Conservation (phyloP, 176 grass and related monocot genomes). For the Poa pratensis region DNA sequence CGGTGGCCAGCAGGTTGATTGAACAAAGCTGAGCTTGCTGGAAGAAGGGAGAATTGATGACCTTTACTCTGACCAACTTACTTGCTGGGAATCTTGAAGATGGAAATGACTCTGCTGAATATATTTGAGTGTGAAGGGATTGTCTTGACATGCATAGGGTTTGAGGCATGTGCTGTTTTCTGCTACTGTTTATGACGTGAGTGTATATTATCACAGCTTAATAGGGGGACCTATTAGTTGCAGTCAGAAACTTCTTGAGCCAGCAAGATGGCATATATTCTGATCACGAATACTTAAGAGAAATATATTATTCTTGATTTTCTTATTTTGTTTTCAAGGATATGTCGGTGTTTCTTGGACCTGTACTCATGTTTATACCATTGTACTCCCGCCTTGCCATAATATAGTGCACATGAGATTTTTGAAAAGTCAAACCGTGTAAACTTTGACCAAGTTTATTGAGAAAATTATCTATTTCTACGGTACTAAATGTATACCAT, state of each 20-base stretch:
- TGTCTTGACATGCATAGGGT: neutral
- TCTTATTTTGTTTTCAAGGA: neutral
- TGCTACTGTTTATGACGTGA: neutral
- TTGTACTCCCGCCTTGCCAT: no score
- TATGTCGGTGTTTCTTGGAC: neutral
- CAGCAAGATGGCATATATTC: neutral
- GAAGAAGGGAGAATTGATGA: neutral
- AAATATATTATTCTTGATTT: slow-evolving; percentile 2
- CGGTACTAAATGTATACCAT: no score
- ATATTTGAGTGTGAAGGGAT: slow-evolving; percentile 6
- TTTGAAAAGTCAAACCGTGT: no score
- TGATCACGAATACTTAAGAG: neutral
- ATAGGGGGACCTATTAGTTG: slow-evolving; percentile 10
- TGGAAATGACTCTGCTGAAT: neutral
- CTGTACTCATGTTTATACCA: neutral
- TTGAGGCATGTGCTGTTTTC: slow-evolving; percentile 36
- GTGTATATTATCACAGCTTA: slow-evolving; percentile 8
- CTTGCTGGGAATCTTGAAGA: neutral
- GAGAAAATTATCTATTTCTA: no score
- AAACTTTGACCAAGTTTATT: no score
- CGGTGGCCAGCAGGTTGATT: neutral
- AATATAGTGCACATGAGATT: no score
- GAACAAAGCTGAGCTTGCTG: neutral
- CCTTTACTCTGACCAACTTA: slow-evolving; percentile 16
- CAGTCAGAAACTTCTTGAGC: neutral